Evolutionary conservation across 2,329 filamentous ascomycete genomes (phyloP).

Genomic region (Talaromyces albobiverticillius): DNA sequence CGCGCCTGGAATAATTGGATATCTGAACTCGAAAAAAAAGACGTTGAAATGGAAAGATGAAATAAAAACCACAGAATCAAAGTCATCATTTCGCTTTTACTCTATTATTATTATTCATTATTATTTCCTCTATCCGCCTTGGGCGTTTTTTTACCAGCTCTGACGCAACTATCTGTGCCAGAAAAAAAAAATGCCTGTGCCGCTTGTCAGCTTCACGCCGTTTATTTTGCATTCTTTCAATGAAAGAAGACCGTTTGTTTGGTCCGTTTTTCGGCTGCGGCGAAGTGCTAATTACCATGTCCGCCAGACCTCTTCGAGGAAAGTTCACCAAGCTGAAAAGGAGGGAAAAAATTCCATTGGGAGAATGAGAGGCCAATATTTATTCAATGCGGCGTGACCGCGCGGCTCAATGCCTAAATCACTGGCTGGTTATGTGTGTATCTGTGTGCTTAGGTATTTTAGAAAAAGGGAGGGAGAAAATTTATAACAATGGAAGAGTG

Average conservation of each 20-base stretch:
- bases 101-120: not conserved
- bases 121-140: not conserved
- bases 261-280: slow-evolving; percentile 8
- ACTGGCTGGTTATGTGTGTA: not conserved
- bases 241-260: not conserved
- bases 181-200: not conserved
- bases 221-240: not conserved
- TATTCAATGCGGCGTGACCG: not conserved
- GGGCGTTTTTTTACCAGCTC: not conserved
- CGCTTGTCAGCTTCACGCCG: slow-evolving; percentile 11
- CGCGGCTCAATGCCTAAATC: not conserved
- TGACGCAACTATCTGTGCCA: not conserved
- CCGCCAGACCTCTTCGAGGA: not conserved
- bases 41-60: slow-evolving; percentile 4
- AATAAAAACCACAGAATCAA: not conserved
- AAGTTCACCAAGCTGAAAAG: not conserved
- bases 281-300: not conserved
- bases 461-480: not conserved
- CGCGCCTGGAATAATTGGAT: slow-evolving; percentile 12
- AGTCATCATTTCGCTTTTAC: not conserved
- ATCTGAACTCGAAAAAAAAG: slow-evolving; percentile 11
- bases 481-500: not conserved
- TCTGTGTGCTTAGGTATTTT: not conserved
- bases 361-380: not conserved
- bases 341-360: not conserved